Evolutionary conservation across 108 stramenopile species (phyloP).

Genomic region (Cylindrotheca closterium): DNA sequence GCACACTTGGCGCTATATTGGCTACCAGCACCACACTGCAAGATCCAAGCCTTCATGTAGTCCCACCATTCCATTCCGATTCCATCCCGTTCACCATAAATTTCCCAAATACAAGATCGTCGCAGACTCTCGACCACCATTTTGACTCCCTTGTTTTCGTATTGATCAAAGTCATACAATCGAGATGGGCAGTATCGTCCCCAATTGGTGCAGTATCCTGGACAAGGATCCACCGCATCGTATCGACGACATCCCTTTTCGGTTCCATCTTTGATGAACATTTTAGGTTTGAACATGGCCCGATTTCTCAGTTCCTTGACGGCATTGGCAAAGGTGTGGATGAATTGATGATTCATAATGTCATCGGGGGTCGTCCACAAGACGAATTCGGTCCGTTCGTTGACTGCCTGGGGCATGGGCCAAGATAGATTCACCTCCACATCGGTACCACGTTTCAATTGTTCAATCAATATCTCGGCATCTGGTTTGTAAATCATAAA

Average conservation of each 20-base stretch:
- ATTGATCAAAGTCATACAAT: constrained; percentile 37
- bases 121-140: constrained; percentile 45
- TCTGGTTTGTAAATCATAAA: constrained; percentile 78
- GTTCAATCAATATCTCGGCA: constrained; percentile 64
- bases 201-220: constrained; percentile 41
- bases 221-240: not conserved
- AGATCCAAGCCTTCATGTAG: constrained; percentile 72
- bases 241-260: constrained; percentile 5
- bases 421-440: constrained; percentile 85
- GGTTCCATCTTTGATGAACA: constrained; percentile 22
- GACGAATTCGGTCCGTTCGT: constrained; percentile 87
- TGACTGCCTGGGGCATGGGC: constrained; percentile 81
- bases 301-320: constrained; percentile 59
- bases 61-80: constrained; percentile 83
- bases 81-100: constrained; percentile 52
- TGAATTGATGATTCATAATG: constrained; percentile 54
- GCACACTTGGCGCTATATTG: constrained; percentile 59
- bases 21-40: constrained; percentile 34
- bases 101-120: constrained; percentile 43
- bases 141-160: constrained; percentile 37
- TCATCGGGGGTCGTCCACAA: constrained; percentile 88
- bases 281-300: constrained; percentile 87
- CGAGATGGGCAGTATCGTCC: constrained; percentile 44
- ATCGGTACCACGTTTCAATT: constrained; percentile 42
- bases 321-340: constrained; percentile 69